Conservation (phyloP, 148 eudicot species). For the Rhododendron kiyosumense region DNA sequence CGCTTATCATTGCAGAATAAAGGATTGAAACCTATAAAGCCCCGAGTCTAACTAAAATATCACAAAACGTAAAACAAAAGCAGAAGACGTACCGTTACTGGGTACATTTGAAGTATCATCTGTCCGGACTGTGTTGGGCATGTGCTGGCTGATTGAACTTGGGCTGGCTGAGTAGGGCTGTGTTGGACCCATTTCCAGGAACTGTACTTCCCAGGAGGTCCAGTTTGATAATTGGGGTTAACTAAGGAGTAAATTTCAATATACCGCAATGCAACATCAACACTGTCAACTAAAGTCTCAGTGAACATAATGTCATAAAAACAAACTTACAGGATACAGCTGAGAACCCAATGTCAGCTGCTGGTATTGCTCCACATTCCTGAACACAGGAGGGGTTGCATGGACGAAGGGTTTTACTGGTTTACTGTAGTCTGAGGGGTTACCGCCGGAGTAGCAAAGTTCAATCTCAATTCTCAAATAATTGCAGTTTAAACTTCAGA, state of each 20-base stretch:
- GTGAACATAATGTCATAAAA: background rate
- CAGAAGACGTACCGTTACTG: constrained; percentile 37
- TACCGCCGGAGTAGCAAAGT: constrained; percentile 49
- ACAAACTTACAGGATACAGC: constrained; percentile 57
- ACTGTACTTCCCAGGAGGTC: constrained; percentile 76
- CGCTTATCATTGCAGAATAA: background rate
- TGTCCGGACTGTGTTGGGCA: constrained; percentile 86
- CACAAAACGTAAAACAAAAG: background rate
- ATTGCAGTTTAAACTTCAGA: background rate
- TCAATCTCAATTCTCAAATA: constrained; percentile 11
- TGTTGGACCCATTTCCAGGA: constrained; percentile 43
- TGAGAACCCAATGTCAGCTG: constrained; percentile 85
- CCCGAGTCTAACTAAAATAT: background rate
- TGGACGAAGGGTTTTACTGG: constrained; percentile 62
- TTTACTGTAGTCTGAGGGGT: constrained; percentile 63
- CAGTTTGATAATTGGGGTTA: constrained; percentile 51
- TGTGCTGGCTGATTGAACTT: constrained; percentile 55
- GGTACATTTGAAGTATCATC: constrained; percentile 88
- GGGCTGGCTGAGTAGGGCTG: constrained; percentile 64
- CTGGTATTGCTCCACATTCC: constrained; percentile 78
- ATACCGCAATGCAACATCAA: background rate
- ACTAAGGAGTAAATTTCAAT: background rate
- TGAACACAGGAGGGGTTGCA: constrained; percentile 52
- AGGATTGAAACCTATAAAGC: background rate
- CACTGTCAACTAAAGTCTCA: background rate